Evolutionary conservation across 2,329 filamentous ascomycete species (phyloP), one percentile per base, ranked within the genome.

Genomic region (Neofusicoccum kwambonambiense): DNA sequence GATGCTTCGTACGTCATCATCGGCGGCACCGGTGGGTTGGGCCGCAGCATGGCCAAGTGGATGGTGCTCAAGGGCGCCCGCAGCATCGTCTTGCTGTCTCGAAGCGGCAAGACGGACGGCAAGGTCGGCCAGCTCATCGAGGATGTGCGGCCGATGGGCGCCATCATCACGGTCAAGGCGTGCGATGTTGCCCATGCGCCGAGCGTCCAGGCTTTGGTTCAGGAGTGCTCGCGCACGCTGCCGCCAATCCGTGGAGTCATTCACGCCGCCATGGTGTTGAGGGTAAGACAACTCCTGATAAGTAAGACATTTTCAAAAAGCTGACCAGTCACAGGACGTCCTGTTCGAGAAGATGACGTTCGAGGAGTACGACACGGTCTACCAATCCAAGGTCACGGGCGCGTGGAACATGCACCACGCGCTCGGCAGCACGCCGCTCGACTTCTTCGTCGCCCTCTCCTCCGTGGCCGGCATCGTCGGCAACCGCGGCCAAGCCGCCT

Each of bases 11-110:
- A 75, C 58, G 22, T 75, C 7, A 64, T 75, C 3, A 69, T 70
- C 34, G 72, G 73, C 37, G 73, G 72, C 3, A 68, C 68, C 1
- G 73, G 74, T 2, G 73, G 73, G 4, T 57, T 75, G 22, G 74
- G 73, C 3, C 69, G 74, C 2, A 68, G 67, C 31, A 71, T 75
- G 45, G 66, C 70, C 6, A 66, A 61, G 35, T 73, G 70, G 70
- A 71, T 75, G 71, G 67, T 69, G 4, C 50, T 52, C 3, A 68
- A 68, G 39, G 74, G 73, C 12, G 74, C 72, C 0, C 66, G 66
- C 31, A 64, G 71, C 49, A 65, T 75, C 19, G 67, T 71, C 1
- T 63, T 75, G 13, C 63, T 71, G 1, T 74, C 72, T 1, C 63
- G 66, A 19, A 56, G 49, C 41, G 52, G 56, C n/a, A 65, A 61